Evolutionary conservation across 2,329 filamentous ascomycete genomes (phyloP), one percentile per base, ranked within the genome.

Genomic region (Drechslera avenae): DNA sequence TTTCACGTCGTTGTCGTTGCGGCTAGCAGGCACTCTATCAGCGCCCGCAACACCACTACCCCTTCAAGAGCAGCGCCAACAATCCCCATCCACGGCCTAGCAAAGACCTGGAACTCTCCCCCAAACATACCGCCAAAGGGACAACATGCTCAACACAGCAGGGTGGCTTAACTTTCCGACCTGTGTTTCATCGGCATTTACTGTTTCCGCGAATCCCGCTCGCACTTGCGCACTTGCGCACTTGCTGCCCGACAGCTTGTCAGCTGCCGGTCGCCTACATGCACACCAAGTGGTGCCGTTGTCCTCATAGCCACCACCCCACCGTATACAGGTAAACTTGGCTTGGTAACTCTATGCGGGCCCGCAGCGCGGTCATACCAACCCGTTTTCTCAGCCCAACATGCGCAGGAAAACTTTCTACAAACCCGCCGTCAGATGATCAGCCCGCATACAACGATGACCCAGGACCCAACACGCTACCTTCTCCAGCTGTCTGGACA

Each of bases 151-250:
- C 55, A 34, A 57, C 54, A 54, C 44, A 39, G 48, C 56, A 54
- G 48, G 52, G 50, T 57, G 41, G 40, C 43, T 46, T 16, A 40
- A 32, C 53, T 54, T 37, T 56, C 50, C 43, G 42, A 45, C 31
- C n/a, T 35, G 47, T 35, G 57, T 59, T 63, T 63, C 59, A 60
- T 52, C 43, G 33, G 31, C 50, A 53, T 49, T 41, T 40, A 46
- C 26, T 53, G 43, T 49, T 54, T 52, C 57, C 56, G 56, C 39
- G 40, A 46, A 56, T 60, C 46, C 60, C 56, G 60, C 52, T 54
- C 47, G 48, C 49, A 52, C 43, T 51, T 40, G 47, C 46, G 44
- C 33, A 50, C 37, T 50, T 45, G 30, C 23, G 23, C 18, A 39
- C 17, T 46, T 17, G 51, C 46, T 54, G 54, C 52, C 56, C 51